phyloP scores from a whole-genome alignment of 192 early-diverging fungal species.

The Thoreauomyces humboldtii region DNA sequence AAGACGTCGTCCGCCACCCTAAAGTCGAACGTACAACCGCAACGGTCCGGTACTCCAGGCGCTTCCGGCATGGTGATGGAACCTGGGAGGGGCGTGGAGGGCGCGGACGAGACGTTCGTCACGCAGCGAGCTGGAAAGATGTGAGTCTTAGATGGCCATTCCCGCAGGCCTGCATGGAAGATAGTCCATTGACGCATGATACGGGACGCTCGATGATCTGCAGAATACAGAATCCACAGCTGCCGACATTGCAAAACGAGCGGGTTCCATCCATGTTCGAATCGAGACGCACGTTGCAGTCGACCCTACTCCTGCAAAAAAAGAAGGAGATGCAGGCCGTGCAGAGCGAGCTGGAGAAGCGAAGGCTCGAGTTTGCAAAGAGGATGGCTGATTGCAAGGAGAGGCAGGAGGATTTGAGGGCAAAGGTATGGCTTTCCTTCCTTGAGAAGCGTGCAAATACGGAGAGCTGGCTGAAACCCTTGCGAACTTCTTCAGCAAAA shows the following conservation, averaged over 20 bases:
- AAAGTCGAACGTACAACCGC: neutral
- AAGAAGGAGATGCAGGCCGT: slow-evolving; percentile 60
- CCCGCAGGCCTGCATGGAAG: neutral
- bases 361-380: slow-evolving; percentile 55
- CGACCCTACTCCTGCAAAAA: slow-evolving; percentile 58
- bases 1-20: neutral
- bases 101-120: slow-evolving; percentile 45
- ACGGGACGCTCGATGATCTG: neutral
- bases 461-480: neutral
- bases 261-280: slow-evolving; percentile 39
- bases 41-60: neutral
- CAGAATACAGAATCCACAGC: slow-evolving; percentile 23
- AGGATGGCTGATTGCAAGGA: slow-evolving; percentile 64
- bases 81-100: slow-evolving; percentile 11
- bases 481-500: slow-evolving; percentile 46
- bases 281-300: slow-evolving; percentile 48
- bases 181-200: neutral
- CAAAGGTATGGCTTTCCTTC: slow-evolving; percentile 37
- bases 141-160: slow-evolving; percentile 29
- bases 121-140: slow-evolving; percentile 56
- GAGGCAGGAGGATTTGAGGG: slow-evolving; percentile 58
- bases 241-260: slow-evolving; percentile 32
- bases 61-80: slow-evolving; percentile 22
- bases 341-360: slow-evolving; percentile 52
- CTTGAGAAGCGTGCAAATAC: neutral